A percentile compares a stretch with the other conserved stretches of the same genome.
Conservation (phyloP, 164 flowering plant genomes). For the Santalum album region DNA sequence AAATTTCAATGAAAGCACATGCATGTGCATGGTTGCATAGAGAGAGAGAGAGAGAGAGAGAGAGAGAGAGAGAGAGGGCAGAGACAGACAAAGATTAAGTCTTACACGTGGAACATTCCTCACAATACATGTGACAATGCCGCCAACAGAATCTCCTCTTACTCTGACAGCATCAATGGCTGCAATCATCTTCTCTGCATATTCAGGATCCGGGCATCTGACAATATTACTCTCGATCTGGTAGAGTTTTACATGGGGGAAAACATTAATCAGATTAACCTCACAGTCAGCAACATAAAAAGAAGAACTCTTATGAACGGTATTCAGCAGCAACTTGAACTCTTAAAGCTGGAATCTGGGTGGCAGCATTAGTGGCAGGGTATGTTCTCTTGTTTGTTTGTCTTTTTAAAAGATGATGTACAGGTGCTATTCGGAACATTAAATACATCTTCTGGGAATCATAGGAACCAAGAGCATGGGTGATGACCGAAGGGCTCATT, state of each 20-base stretch:
- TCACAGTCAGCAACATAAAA: too few relatives aligned
- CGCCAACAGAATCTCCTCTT: conserved; percentile 93
- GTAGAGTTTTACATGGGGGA: conserved; percentile 1
- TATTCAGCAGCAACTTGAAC: too few relatives aligned
- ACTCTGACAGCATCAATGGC: conserved; percentile 86
- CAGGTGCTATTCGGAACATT: too few relatives aligned
- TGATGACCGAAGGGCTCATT: too few relatives aligned
- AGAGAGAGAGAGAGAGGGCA: conserved; percentile 1
- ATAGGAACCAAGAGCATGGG: too few relatives aligned
- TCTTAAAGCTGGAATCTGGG: too few relatives aligned
- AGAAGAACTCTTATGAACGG: too few relatives aligned
- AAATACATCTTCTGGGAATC: too few relatives aligned
- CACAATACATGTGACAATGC: conserved; percentile 92
- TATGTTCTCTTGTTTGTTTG: too few relatives aligned
- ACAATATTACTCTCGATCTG: conserved; percentile 93
- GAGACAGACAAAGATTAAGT: background rate
- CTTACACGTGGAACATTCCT: conserved; percentile 87
- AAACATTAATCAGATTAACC: background rate
- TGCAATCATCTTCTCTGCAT: conserved; percentile 93
- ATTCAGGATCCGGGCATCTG: conserved; percentile 91
- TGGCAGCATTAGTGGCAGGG: too few relatives aligned
- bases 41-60: conserved; percentile 4
- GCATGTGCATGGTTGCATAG: too few relatives aligned
- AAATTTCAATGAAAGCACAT: background rate
- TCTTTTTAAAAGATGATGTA: too few relatives aligned